Evolutionary conservation across 2,329 filamentous ascomycete species (phyloP), one percentile per base, ranked within the genome.

Genomic region (Botryotinia globosa): DNA sequence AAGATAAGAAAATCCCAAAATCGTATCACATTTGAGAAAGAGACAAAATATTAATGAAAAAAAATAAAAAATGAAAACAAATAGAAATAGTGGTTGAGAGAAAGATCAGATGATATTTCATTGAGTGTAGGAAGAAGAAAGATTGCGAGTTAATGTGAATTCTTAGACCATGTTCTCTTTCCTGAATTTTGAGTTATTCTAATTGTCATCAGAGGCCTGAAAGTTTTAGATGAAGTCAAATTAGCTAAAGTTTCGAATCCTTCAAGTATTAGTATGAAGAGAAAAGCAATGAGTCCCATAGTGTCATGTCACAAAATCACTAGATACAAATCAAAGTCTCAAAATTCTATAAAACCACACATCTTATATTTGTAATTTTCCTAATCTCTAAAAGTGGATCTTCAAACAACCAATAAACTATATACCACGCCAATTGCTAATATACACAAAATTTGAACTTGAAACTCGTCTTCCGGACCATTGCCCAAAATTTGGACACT

Each of bases 401-500:
- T 56, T 29, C n/a, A 29, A 56, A 6, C 51, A 29, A 56, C n/a
- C 51, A 29, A 25, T 7, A 62, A 62, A 62, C 59, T 65, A 65
- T 48, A 48, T 25, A 65, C 29, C 20, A 48, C 10, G 32, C 29
- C 62, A 18, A 42, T 42, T 25, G n/a, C 48, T 67, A 56, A 56
- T 56, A 67, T 67, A 56, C 56, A 67, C 64, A 67, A 56, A 39
- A 54, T 25, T 16, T 22, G 45, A 56, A 67, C 9, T 22, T 22
- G 32, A 67, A 67, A 22, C 34, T 20, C n/a, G 22, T 54, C 5
- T 39, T 8, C 10, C 3, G n/a, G 12, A n/a, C 32, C 7, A 18
- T 42, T 32, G n/a, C 12, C 54, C 37, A 67, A 42, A 32, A 16
- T 32, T 18, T 39, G 64, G n/a, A 39, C 45, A 51, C 2, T 1